phyloP scores from a whole-genome alignment of 176 grass and related monocot species.

The Rhynchospora tenuis region DNA sequence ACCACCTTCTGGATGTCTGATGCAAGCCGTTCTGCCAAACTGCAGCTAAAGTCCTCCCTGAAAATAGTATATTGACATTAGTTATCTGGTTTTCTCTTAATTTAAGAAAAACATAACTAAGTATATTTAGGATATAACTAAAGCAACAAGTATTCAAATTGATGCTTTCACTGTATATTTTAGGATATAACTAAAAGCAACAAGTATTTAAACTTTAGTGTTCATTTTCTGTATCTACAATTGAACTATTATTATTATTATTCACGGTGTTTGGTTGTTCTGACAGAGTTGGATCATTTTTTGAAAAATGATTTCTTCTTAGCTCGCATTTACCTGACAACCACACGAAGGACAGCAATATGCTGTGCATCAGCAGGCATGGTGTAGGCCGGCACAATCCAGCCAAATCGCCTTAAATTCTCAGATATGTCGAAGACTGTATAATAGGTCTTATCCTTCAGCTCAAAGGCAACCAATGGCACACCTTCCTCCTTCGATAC shows the following conservation, averaged over 20 bases:
- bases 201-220: background rate
- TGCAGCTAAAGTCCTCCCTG: slow-evolving; percentile 76
- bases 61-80: background rate
- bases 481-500: slow-evolving; percentile 70
- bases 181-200: background rate
- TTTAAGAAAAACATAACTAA: too few relatives aligned
- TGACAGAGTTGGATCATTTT: background rate
- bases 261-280: background rate
- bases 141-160: too few relatives aligned
- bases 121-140: too few relatives aligned
- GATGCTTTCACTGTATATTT: background rate
- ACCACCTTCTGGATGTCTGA: slow-evolving; percentile 42
- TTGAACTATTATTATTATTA: background rate
- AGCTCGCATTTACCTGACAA: slow-evolving; percentile 29
- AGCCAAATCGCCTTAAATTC: slow-evolving; percentile 61
- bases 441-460: slow-evolving; percentile 48
- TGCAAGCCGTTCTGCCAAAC: slow-evolving; percentile 52
- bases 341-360: slow-evolving; percentile 63
- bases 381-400: slow-evolving; percentile 87
- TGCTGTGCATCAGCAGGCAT: slow-evolving; percentile 66
- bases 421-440: slow-evolving; percentile 60
- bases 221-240: background rate
- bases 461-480: slow-evolving; percentile 61
- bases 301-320: background rate
- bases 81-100: background rate